These are phyloP conservation scores for Leucocoprinus birnbaumii DNA, from an alignment of 768 basidiomycete species.

Conservation along the genomic window DNA sequence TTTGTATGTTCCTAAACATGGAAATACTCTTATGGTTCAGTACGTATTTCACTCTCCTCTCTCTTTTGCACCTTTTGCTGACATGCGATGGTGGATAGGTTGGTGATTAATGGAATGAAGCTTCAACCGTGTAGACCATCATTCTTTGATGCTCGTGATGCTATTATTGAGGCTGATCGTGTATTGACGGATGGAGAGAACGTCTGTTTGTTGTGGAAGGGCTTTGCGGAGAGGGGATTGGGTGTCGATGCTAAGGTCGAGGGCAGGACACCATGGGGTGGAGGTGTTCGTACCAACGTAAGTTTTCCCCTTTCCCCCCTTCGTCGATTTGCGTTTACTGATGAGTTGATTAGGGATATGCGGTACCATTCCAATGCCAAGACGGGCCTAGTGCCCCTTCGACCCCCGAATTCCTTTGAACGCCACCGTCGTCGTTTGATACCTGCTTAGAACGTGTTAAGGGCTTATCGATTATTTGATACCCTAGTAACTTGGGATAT, in stretches of 20 bases:
- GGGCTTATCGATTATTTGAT: no score
- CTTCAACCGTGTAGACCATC: slow-evolving; percentile 87
- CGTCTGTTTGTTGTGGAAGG: slow-evolving; percentile 81
- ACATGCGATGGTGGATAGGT: slow-evolving; percentile 29
- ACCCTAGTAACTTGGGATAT: no score
- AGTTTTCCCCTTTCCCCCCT: slow-evolving; percentile 14
- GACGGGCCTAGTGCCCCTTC: no score
- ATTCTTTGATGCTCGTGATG: slow-evolving; percentile 88
- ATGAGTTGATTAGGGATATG: slow-evolving; percentile 19
- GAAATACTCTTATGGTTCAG: slow-evolving; percentile 83
- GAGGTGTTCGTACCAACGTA: slow-evolving; percentile 75
- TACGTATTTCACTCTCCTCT: slow-evolving; percentile 24
- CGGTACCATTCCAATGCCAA: slow-evolving; percentile 25
- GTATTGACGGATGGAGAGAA: slow-evolving; percentile 93
- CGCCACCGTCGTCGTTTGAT: no score
- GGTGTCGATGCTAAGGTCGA: slow-evolving; percentile 73
- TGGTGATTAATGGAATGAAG: slow-evolving; percentile 93
- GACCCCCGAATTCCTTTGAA: neutral
- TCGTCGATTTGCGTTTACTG: slow-evolving; percentile 1
- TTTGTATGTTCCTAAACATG: slow-evolving; percentile 82
- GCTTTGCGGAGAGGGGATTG: slow-evolving; percentile 79
- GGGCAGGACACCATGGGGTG: slow-evolving; percentile 89
- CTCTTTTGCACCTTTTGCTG: neutral
- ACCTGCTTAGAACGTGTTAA: no score
- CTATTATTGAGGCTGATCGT: slow-evolving; percentile 89